These are phyloP conservation scores for Cladosporium sp. DNA, from an alignment of 2,329 filamentous ascomycete species.

Conservation along the genomic window DNA sequence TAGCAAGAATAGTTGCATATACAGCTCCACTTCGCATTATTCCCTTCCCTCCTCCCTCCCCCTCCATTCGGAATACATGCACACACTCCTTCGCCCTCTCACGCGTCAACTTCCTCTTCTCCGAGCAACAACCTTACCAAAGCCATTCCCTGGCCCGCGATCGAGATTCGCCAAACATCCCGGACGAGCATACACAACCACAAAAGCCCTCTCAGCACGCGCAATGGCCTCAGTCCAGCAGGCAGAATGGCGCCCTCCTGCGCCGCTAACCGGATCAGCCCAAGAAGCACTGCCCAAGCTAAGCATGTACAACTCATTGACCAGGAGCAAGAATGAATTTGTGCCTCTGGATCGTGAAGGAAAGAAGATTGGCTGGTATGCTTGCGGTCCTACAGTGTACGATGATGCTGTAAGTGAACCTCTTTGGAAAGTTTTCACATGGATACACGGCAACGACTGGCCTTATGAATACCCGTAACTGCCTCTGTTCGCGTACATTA, in stretches of 20 bases:
- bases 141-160: neutral
- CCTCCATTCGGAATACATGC: conserved; percentile 15
- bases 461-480: neutral
- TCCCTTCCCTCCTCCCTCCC: neutral
- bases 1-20: conserved; percentile 7
- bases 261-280: conserved; percentile 33
- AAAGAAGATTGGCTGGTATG: conserved; percentile 78
- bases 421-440: neutral
- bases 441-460: neutral
- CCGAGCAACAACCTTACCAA: neutral
- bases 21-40: conserved; percentile 7
- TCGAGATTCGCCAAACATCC: neutral
- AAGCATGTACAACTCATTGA: conserved; percentile 78
- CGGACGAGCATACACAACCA: conserved; percentile 10
- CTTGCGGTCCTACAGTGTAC: conserved; percentile 79
- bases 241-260: conserved; percentile 37
- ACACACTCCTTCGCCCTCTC: conserved; percentile 17
- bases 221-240: conserved; percentile 15
- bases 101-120: conserved; percentile 11
- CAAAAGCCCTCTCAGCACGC: neutral
- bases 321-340: conserved; percentile 72
- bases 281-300: conserved; percentile 52
- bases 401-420: conserved; percentile 59
- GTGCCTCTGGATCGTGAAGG: conserved; percentile 67
- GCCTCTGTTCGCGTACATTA: neutral